Conservation (phyloP, 108 stramenopile genomes). For the Cyclostephanos invisitatus region DNA sequence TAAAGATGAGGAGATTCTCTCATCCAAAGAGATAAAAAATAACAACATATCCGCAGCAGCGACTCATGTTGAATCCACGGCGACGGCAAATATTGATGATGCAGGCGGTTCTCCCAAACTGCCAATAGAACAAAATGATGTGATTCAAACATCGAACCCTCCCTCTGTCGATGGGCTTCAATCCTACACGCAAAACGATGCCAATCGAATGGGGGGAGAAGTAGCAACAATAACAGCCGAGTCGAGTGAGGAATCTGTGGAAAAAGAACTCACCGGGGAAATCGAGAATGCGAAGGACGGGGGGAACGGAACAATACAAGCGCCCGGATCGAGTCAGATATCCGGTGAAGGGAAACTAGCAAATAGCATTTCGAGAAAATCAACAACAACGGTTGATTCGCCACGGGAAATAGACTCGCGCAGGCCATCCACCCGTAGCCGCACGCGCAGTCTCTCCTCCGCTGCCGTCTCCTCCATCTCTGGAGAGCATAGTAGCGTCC, state of each 20-base stretch:
- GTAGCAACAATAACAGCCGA: not conserved
- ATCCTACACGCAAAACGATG: not conserved
- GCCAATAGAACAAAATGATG: not conserved
- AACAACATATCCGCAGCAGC: not conserved
- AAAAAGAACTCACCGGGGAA: not conserved
- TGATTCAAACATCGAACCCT: not conserved
- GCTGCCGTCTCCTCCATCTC: slow-evolving; percentile 2
- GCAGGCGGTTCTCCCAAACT: not conserved
- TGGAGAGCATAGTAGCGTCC: not conserved
- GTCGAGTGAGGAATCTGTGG: not conserved
- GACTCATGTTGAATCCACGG: not conserved
- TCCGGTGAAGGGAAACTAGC: not conserved
- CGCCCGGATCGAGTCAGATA: not conserved
- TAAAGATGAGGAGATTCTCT: not conserved
- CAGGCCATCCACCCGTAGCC: slow-evolving; percentile 17
- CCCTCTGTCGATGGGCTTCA: not conserved
- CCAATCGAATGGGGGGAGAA: not conserved
- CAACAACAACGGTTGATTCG: not conserved
- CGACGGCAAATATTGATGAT: not conserved
- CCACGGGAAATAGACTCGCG: slow-evolving; percentile 3
- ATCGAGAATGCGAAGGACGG: not conserved
- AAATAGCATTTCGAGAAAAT: not conserved
- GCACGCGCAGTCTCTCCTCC: slow-evolving; percentile 45
- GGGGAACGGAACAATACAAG: not conserved
- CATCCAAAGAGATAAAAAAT: not conserved